phyloP scores from a whole-genome alignment of 257 asterid species.

The Jasminum sambac region DNA sequence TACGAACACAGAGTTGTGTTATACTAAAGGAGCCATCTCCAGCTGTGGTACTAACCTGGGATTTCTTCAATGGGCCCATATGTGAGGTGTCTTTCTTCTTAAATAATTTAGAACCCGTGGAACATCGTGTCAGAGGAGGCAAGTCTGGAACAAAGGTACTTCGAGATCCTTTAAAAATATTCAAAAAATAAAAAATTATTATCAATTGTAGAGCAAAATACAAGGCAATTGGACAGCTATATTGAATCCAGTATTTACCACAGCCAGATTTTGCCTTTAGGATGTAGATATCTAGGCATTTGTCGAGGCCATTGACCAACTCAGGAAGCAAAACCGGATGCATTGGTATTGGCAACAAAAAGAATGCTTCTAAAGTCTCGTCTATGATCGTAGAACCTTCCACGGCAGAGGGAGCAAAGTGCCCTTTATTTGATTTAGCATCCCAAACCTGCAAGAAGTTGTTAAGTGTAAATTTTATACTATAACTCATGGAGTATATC shows the following conservation, averaged over 20 bases:
- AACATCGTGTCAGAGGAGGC: conserved; percentile 75
- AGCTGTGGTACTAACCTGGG: conserved; percentile 36
- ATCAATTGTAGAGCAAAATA: conserved; percentile 21
- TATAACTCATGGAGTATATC: too few species aligned
- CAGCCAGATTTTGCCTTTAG: conserved; percentile 67
- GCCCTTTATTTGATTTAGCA: conserved; percentile 75
- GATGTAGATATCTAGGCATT: conserved; percentile 66
- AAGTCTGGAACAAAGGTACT: conserved; percentile 51
- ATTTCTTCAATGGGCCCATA: conserved; percentile 45
- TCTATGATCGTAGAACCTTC: conserved; percentile 89
- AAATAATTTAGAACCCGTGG: conserved; percentile 60
- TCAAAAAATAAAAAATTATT: conserved; percentile 8
- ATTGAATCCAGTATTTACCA: conserved; percentile 45
- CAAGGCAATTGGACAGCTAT: conserved; percentile 4
- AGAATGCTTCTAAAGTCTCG: conserved; percentile 89
- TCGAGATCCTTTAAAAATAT: conserved; percentile 58
- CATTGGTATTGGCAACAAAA: conserved; percentile 87
- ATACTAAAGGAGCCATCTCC: conserved; percentile 46
- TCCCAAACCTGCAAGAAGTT: conserved; percentile 64
- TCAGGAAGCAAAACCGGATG: conserved; percentile 89
- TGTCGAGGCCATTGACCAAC: conserved; percentile 66
- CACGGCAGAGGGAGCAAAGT: conserved; percentile 84
- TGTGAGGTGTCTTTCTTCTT: conserved; percentile 65
- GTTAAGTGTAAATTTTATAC: too few species aligned
- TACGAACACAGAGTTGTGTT: conserved; percentile 66